Evolutionary conservation across 2,329 filamentous ascomycete species (phyloP).

Genomic region (Aureobasidium vineae): DNA sequence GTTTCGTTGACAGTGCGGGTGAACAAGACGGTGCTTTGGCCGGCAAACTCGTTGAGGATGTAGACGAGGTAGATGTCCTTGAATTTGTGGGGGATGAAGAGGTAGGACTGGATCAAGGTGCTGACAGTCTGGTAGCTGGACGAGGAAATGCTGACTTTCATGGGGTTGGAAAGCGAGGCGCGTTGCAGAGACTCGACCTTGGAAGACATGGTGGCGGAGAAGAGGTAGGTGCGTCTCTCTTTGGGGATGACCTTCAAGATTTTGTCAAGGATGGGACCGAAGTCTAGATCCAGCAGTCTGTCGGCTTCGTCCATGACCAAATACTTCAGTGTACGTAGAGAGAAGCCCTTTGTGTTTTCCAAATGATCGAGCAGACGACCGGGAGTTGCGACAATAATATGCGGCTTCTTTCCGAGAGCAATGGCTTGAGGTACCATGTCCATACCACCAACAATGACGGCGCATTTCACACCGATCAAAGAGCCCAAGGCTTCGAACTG

Average conservation of each 20-base stretch:
- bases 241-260: constrained; percentile 84
- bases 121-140: constrained; percentile 64
- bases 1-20: constrained; percentile 89
- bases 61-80: constrained; percentile 91
- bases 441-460: constrained; percentile 81
- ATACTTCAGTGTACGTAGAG: constrained; percentile 75
- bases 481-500: constrained; percentile 84
- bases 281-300: constrained; percentile 87
- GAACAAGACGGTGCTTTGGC: constrained; percentile 88
- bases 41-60: constrained; percentile 79
- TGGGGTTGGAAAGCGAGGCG: constrained; percentile 79
- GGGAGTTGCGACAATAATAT: constrained; percentile 89
- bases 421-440: constrained; percentile 94
- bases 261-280: constrained; percentile 88
- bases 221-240: constrained; percentile 72
- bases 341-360: constrained; percentile 96
- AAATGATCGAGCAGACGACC: constrained; percentile 87
- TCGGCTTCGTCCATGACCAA: constrained; percentile 96
- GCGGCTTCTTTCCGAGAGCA: constrained; percentile 86
- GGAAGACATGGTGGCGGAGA: constrained; percentile 89
- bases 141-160: constrained; percentile 75
- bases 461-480: constrained; percentile 80
- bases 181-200: constrained; percentile 92
- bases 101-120: constrained; percentile 70
- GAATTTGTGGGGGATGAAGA: constrained; percentile 80